Conservation (phyloP, 164 flowering plant genomes). For the Vitis vinifera region ASM3070453v1 NC_081805.1:5290001-5290500, state of each 20-base stretch:
- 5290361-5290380: constrained; percentile 42
- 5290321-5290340: too few relatives aligned
- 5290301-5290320: background rate
- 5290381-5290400: constrained; percentile 63
- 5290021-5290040: too few relatives aligned
- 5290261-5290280: constrained; percentile 57
- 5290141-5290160: constrained; percentile 29
- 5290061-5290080: too few relatives aligned
- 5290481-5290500: constrained; percentile 70
- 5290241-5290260: constrained; percentile 61
- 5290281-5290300: constrained; percentile 15
- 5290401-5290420: constrained; percentile 70
- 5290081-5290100: background rate
- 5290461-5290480: constrained; percentile 65
- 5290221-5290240: constrained; percentile 66
- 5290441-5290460: constrained; percentile 44
- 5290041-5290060: too few relatives aligned
- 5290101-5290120: background rate
- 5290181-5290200: constrained; percentile 76
- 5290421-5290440: constrained; percentile 58
- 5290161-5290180: constrained; percentile 58
- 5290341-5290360: background rate
- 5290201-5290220: constrained; percentile 59
- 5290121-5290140: constrained; percentile 24
- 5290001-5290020: too few relatives aligned